These are phyloP conservation scores for Acanthamoeba polyphaga DNA, from an alignment of 208 protist species.

Conservation along the genomic window DNA sequence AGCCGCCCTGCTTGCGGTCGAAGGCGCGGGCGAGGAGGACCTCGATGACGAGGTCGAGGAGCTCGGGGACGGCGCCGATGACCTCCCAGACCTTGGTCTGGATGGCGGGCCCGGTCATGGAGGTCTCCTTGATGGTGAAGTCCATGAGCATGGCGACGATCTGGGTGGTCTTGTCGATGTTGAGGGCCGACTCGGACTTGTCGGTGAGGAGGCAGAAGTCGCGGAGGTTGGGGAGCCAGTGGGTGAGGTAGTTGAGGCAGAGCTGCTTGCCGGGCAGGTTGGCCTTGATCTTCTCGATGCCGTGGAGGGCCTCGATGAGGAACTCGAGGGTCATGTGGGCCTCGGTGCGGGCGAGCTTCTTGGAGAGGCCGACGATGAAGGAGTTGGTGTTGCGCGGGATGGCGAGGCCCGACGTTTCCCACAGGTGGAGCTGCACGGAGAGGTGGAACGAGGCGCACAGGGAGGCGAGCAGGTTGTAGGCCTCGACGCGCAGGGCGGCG, in stretches of 20 bases:
- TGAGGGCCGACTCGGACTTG: constrained; percentile 32
- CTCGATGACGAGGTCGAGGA: constrained; percentile 51
- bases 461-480: constrained; percentile 85
- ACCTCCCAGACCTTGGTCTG: constrained; percentile 73
- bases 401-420: constrained; percentile 80
- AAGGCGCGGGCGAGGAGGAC: background rate
- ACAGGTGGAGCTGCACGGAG: constrained; percentile 67
- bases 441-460: constrained; percentile 84
- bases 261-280: constrained; percentile 82
- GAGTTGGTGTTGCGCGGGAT: constrained; percentile 79
- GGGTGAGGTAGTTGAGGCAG: constrained; percentile 84
- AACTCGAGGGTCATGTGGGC: constrained; percentile 84
- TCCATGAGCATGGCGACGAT: constrained; percentile 81
- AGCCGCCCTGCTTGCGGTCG: constrained; percentile 41
- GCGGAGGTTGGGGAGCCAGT: constrained; percentile 85
- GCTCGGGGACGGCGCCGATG: constrained; percentile 60
- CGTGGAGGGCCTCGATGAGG: constrained; percentile 77
- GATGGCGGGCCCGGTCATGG: constrained; percentile 63
- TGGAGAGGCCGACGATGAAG: constrained; percentile 80
- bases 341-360: constrained; percentile 79
- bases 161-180: constrained; percentile 74
- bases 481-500: constrained; percentile 80
- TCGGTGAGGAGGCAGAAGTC: constrained; percentile 55
- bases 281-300: constrained; percentile 76
- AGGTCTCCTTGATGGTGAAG: constrained; percentile 78